Evolutionary conservation across 192 early-diverging fungal genomes (phyloP).

Genomic region (Allomyces arbusculus): DNA sequence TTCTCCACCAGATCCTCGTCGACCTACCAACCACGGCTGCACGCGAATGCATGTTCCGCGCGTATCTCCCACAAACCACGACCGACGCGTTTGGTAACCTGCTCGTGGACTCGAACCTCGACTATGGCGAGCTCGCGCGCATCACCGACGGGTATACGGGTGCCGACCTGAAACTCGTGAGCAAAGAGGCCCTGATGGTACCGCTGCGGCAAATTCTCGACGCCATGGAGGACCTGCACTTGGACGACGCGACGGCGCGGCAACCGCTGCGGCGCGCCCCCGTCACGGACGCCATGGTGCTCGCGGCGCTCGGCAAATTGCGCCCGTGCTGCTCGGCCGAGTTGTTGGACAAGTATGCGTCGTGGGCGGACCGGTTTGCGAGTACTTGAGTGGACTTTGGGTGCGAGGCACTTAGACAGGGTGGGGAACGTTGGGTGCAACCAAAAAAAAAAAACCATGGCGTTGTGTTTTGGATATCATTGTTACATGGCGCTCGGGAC

Average conservation of each 20-base stretch:
- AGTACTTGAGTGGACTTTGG: too few species aligned
- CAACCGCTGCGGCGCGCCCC: too few species aligned
- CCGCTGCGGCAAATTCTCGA: conserved; percentile 28
- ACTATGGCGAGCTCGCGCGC: conserved; percentile 16
- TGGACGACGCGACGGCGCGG: conserved; percentile 2
- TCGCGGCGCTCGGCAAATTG: background rate
- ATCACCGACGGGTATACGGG: conserved; percentile 30
- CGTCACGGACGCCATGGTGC: background rate
- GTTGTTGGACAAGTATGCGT: too few species aligned
- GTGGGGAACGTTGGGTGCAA: too few species aligned
- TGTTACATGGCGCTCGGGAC: background rate
- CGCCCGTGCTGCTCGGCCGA: too few species aligned
- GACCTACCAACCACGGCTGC: conserved; percentile 20
- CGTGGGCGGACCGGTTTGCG: too few species aligned
- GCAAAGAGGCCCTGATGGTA: conserved; percentile 32
- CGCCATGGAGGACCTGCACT: conserved; percentile 10
- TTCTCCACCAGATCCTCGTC: conserved; percentile 19
- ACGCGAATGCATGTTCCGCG: conserved; percentile 18
- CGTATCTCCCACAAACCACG: conserved; percentile 11
- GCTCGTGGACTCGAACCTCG: conserved; percentile 8
- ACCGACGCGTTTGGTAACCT: conserved; percentile 4
- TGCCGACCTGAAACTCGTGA: conserved; percentile 29
- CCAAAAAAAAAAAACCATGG: too few species aligned
- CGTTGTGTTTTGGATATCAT: too few species aligned
- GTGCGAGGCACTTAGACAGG: too few species aligned